Evolutionary conservation across 352 stramenopile genomes (phyloP).

Genomic region (Saprolegnia parasitica): DNA sequence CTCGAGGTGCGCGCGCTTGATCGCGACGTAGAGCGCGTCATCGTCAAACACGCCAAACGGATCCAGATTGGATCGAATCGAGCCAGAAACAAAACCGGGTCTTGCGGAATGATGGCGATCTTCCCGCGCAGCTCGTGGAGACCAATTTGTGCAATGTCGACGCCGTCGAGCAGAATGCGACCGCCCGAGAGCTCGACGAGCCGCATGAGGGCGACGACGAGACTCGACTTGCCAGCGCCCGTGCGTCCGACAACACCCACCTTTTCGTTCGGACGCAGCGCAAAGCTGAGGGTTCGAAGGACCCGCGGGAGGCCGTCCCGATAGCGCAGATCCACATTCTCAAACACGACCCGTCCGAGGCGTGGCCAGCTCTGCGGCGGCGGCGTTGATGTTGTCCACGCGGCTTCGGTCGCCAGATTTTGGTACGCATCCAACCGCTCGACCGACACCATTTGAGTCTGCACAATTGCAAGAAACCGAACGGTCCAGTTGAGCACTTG

Average conservation of each 20-base stretch:
- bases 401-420: constrained; percentile 20
- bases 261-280: constrained; percentile 80
- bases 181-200: constrained; percentile 83
- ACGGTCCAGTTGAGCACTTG: constrained; percentile 88
- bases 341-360: constrained; percentile 81
- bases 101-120: constrained; percentile 91
- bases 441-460: constrained; percentile 86
- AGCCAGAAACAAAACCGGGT: constrained; percentile 93
- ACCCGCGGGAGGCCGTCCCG: constrained; percentile 43
- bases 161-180: constrained; percentile 82
- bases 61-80: constrained; percentile 85
- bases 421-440: constrained; percentile 39
- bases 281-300: constrained; percentile 65
- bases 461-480: constrained; percentile 73
- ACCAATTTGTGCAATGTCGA: constrained; percentile 73
- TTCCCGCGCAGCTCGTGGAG: constrained; percentile 66
- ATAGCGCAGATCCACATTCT: constrained; percentile 37
- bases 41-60: constrained; percentile 76
- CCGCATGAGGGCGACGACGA: constrained; percentile 88
- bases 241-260: constrained; percentile 77
- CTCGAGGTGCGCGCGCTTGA: constrained; percentile 71
- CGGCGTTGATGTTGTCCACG: background rate
- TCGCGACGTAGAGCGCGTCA: constrained; percentile 48
- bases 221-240: constrained; percentile 83
- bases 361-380: constrained; percentile 61